A percentile compares a stretch with the other conserved stretches of the same genome.
These are phyloP conservation scores for Shiraia bambusicola DNA, from an alignment of 2,329 filamentous ascomycete species.

Conservation along the genomic window DNA sequence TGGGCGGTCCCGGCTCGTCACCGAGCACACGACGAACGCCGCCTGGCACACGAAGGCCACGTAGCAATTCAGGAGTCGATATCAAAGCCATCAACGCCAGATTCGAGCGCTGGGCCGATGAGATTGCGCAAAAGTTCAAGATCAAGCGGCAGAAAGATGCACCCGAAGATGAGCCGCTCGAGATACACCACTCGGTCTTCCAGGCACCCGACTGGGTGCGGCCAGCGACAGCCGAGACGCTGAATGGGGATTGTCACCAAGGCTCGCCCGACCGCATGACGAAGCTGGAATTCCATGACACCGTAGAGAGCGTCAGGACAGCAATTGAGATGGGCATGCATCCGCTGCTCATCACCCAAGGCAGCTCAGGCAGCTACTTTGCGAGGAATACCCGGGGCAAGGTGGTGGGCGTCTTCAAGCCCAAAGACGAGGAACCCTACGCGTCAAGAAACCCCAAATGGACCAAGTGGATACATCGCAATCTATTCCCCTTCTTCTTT, in stretches of 20 bases:
- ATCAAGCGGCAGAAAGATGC: conserved; percentile 74
- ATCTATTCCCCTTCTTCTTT: conserved; percentile 96
- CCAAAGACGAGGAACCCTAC: conserved; percentile 98
- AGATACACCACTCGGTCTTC: conserved; percentile 98
- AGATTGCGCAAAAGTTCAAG: conserved; percentile 97
- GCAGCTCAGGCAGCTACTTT: conserved; percentile 97
- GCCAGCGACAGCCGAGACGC: conserved; percentile 72
- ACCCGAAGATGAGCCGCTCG: conserved; percentile 75
- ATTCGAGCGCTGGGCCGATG: conserved; percentile 93
- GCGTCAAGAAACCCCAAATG: conserved; percentile 96
- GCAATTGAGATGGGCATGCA: conserved; percentile 91
- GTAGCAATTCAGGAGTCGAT: conserved; percentile 87
- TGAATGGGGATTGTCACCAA: conserved; percentile 61
- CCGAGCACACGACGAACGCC: conserved; percentile 30
- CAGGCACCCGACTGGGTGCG: conserved; percentile 86
- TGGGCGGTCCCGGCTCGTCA: conserved; percentile 38
- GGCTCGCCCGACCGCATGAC: conserved; percentile 68
- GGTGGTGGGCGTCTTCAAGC: conserved; percentile 97
- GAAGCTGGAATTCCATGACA: conserved; percentile 78
- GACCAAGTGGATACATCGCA: conserved; percentile 99
- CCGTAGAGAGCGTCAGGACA: conserved; percentile 84
- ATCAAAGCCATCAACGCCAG: conserved; percentile 97
- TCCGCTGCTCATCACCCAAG: conserved; percentile 93
- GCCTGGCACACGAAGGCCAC: conserved; percentile 49
- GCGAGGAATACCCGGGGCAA: conserved; percentile 88